Base-by-base conservation (phyloP, 108 stramenopile genomes). In the Fistulifera pelliculosa region DNA sequence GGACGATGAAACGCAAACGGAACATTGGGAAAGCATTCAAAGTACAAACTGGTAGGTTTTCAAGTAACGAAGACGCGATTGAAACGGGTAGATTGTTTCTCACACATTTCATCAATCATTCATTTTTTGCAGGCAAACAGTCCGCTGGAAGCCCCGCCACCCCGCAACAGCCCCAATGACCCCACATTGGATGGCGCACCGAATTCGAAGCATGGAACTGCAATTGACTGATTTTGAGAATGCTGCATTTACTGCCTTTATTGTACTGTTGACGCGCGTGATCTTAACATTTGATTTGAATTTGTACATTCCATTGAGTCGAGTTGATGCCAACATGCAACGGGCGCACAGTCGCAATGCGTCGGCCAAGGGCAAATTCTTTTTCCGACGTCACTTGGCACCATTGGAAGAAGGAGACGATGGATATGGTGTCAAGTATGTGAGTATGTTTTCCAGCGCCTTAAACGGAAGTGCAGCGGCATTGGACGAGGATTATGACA, bases 101-200 rank as follows among this genome's bases (percentile, higher is more conserved):
- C 17, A 16, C 17, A 16, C 8, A 10, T 48, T 11, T 16, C 47
- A 18, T 16, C 15, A 27, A 7, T 13, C 24, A 41, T 41, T 11
- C 43, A 16, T 49, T 53, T 24, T 47, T 50, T 4, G 1, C 52
- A 82, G 81, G 81, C 94, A 97, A 80, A 81, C 89, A 16, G 94
- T 97, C 42, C 87, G 98, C 35, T 98, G 97, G 96, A 99, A 99
- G 86, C 98, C 98, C 98, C 98, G 6, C 97, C 97, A 21, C 94
- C 94, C 15, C 78, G 90, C 0, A 80, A 77, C 64, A 61, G 67
- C 11, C 90, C 91, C 8, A 83, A 83, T 52, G 84, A 87, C 58
- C 92, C 93, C 85, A 91, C 27, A 98, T 96, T 70, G 98, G 98
- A 21, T 98, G 97, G 97, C 73, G 98, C 45, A 93, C 93, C 6